Base-by-base conservation (phyloP, 768 basidiomycete species). In the Multifurca ochricompacta region DNA sequence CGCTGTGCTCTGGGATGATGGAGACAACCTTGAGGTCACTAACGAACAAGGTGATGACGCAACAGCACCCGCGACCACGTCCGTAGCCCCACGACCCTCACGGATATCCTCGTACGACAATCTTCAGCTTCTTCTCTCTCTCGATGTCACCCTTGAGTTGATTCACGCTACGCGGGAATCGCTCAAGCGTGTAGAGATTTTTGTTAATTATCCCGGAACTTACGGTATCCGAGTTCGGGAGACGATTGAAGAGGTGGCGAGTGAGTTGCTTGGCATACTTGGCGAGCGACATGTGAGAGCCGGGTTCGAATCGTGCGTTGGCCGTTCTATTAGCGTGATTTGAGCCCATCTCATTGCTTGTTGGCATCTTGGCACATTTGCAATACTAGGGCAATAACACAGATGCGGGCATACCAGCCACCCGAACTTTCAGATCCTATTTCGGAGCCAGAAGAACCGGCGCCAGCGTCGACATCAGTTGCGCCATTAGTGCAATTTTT, bases 401-500 rank as follows among this genome's bases (percentile, higher is more conserved):
- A 91, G 60, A 97, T 98, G 93, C 77, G 75, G 41, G 71, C 77
- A n/a, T 98, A 95, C 66, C 84, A 83, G 65, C 93, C 96, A 0
- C 83, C 85, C 0, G 92, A 94, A 58, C 90, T 60, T 21, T 31
- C 42, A 19, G 59, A 58, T 13, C 10, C 51, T 0, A 46, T 90
- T 62, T 77, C 85, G 47, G 85, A 80, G 47, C 83, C 83, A 34
- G 82, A 81, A 21, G 85, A 81, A 59, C 11, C 25, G 8, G 43
- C 46, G n/a, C 28, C 46, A 6, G 32, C 42, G 6, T 61, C 54
- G 32, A 61, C 60, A 18, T 59, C 58, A 1, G 94, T 98, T 2
- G 92, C 94, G 1, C 96, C 96, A 0, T 71, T 99, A 3, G 72
- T 97, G 36, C 94, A 98, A 66, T 98, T 98, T 71, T 97, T 99